Conservation (phyloP, 192 early-diverging fungal species). For the Phycomyces blakesleeanus region DNA sequence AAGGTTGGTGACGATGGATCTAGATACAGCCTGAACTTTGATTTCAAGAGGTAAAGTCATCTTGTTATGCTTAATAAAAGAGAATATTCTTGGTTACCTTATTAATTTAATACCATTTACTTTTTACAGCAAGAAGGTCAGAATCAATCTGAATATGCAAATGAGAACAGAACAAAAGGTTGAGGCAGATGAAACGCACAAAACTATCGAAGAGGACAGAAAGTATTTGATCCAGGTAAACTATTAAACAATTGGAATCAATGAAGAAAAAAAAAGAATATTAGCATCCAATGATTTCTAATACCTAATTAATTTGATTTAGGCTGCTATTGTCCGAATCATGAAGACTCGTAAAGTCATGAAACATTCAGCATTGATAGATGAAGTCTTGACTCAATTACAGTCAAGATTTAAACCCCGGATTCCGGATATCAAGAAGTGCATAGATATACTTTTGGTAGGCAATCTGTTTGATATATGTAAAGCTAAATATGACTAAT, state of each 20-base stretch:
- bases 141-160: slow-evolving; percentile 75
- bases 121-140: slow-evolving; percentile 76
- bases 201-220: slow-evolving; percentile 88
- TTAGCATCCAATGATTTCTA: too few relatives aligned
- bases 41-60: slow-evolving; percentile 58
- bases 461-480: not conserved
- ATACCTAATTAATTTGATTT: slow-evolving; percentile 66
- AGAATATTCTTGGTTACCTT: not conserved
- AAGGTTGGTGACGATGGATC: slow-evolving; percentile 52
- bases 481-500: not conserved
- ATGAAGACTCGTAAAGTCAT: slow-evolving; percentile 76
- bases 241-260: not conserved
- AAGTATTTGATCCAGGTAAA: slow-evolving; percentile 86
- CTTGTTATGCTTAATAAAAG: not conserved
- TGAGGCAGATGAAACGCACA: slow-evolving; percentile 90
- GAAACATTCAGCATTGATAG: slow-evolving; percentile 63
- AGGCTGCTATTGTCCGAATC: slow-evolving; percentile 85
- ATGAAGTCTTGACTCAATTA: slow-evolving; percentile 72
- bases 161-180: slow-evolving; percentile 87
- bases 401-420: slow-evolving; percentile 66
- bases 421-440: slow-evolving; percentile 76
- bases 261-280: too few relatives aligned
- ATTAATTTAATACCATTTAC: not conserved
- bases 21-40: slow-evolving; percentile 74
- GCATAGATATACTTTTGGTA: slow-evolving; percentile 76